Percentiles rank a stretch among this genome's conserved stretches.
Conservation (phyloP, 2,329 filamentous ascomycete genomes). For the Neonectria coccinea region DNA sequence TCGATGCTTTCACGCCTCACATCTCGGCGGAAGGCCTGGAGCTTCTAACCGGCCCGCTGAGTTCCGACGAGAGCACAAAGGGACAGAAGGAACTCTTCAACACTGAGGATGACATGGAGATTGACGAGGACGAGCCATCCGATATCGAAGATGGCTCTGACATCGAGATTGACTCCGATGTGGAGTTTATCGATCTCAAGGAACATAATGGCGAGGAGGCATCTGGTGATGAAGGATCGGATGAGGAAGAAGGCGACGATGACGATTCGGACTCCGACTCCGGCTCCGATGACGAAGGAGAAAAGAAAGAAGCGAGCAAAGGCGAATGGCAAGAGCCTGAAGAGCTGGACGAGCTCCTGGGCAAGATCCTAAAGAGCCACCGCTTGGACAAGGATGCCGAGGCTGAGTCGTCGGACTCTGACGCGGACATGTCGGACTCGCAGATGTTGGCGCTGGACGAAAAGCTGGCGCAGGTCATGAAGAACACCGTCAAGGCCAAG, state of each 20-base stretch:
- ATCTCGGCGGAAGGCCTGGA: conserved; percentile 80
- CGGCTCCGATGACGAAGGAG: conserved; percentile 56
- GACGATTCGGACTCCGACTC: conserved; percentile 53
- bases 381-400: conserved; percentile 69
- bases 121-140: conserved; percentile 55
- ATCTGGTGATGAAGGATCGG: conserved; percentile 58
- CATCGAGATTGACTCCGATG: conserved; percentile 62
- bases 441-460: conserved; percentile 92
- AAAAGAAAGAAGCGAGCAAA: conserved; percentile 58
- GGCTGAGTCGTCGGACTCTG: conserved; percentile 68
- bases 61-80: conserved; percentile 81
- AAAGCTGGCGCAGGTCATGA: conserved; percentile 87
- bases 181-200: conserved; percentile 61
- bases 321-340: conserved; percentile 58
- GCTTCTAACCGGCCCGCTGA: conserved; percentile 74
- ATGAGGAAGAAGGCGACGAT: conserved; percentile 55
- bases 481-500: conserved; percentile 73
- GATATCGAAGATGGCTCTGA: conserved; percentile 47
- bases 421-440: conserved; percentile 92
- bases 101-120: conserved; percentile 70
- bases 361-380: conserved; percentile 80
- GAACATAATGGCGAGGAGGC: conserved; percentile 57
- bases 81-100: conserved; percentile 90
- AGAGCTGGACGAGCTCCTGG: conserved; percentile 78
- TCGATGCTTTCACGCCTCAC: conserved; percentile 81